Evolutionary conservation across 306 rosid genomes (phyloP).

Genomic region (Canavalia ensiformis): DNA sequence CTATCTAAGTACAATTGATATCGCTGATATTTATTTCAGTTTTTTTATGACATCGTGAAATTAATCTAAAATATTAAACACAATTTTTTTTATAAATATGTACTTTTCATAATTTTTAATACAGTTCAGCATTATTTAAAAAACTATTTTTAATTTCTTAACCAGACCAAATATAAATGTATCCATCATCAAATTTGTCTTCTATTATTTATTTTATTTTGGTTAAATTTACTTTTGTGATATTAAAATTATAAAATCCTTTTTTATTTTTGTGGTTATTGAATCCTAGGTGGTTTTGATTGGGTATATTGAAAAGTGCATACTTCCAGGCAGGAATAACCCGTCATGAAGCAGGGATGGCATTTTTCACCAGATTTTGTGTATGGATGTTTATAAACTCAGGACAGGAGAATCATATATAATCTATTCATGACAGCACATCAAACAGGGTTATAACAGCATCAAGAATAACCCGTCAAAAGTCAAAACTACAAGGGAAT

Average conservation of each 20-base stretch:
- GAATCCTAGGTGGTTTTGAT: constrained; percentile 60
- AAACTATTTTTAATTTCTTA: too few species aligned
- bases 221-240: neutral
- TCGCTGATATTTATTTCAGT: too few species aligned
- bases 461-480: constrained; percentile 53
- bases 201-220: neutral
- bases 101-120: too few species aligned
- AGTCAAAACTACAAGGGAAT: constrained; percentile 47
- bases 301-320: constrained; percentile 48
- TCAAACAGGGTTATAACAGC: constrained; percentile 24
- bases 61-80: too few species aligned
- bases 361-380: constrained; percentile 58
- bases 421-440: constrained; percentile 43
- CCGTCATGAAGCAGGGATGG: constrained; percentile 30
- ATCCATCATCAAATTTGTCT: neutral
- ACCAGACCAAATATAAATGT: neutral
- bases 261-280: neutral
- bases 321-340: constrained; percentile 48
- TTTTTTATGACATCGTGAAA: too few species aligned
- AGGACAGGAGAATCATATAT: constrained; percentile 9
- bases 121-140: too few species aligned
- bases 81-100: too few species aligned
- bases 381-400: constrained; percentile 49
- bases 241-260: constrained; percentile 13
- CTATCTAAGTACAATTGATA: too few species aligned